phyloP scores from a whole-genome alignment of 257 asterid species.

The Ophiorrhiza pumila region DNA sequence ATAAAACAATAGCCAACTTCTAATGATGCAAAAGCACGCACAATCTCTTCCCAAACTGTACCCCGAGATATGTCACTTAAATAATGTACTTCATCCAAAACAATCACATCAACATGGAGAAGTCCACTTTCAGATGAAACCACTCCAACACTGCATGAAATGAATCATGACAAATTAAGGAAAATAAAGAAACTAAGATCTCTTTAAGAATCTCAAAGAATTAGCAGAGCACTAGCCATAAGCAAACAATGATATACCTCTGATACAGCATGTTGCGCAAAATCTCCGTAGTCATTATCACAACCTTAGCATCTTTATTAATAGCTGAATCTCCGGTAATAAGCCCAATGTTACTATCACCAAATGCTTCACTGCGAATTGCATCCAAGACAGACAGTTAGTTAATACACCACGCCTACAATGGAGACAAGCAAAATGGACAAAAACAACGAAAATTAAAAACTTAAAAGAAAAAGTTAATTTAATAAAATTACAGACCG shows the following conservation, averaged over 20 bases:
- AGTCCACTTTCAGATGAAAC: constrained; percentile 80
- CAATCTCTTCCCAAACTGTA: constrained; percentile 99
- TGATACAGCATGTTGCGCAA: constrained; percentile 92
- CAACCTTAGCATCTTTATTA: constrained; percentile 88
- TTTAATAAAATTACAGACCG: constrained; percentile 43
- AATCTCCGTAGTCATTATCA: constrained; percentile 97
- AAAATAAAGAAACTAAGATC: neutral
- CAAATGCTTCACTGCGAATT: constrained; percentile 75
- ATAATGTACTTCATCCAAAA: constrained; percentile 99
- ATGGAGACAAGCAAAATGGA: constrained; percentile 3
- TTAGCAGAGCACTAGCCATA: constrained; percentile 11
- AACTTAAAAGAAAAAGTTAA: neutral
- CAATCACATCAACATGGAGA: constrained; percentile 91
- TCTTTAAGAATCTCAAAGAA: constrained; percentile 4
- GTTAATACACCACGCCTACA: neutral
- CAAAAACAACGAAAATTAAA: neutral
- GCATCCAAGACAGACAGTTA: constrained; percentile 17
- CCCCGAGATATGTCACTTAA: constrained; percentile 96
- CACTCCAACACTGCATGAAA: constrained; percentile 65
- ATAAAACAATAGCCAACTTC: constrained; percentile 18
- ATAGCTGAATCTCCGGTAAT: constrained; percentile 97
- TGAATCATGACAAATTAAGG: neutral
- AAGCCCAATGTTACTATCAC: constrained; percentile 92
- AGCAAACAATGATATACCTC: constrained; percentile 41
- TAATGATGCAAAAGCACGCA: constrained; percentile 42